Percentiles rank a stretch among this genome's conserved stretches.
Evolutionary conservation across 1,139 yeast genomes (phyloP).

Genomic region (Suhomyces maxii): DNA sequence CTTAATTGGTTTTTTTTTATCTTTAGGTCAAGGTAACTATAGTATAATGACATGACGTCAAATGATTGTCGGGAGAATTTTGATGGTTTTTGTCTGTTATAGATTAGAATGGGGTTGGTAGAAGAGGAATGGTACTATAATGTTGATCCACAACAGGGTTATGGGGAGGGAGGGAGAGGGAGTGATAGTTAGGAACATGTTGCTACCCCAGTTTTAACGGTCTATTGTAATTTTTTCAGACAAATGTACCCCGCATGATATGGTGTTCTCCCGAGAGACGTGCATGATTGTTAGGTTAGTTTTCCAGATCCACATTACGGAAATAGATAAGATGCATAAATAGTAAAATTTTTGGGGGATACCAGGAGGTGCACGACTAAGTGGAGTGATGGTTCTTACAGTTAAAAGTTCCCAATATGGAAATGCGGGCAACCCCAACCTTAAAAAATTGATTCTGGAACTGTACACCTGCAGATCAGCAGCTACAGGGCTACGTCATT

Average conservation of each 20-base stretch:
- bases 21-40: too few relatives aligned
- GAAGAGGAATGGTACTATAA: too few relatives aligned
- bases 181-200: neutral
- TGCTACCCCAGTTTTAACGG: neutral
- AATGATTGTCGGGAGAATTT: too few relatives aligned
- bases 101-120: too few relatives aligned
- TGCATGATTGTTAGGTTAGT: neutral
- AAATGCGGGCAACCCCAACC: neutral
- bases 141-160: too few relatives aligned
- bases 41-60: too few relatives aligned
- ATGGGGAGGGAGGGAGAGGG: too few relatives aligned
- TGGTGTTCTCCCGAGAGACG: neutral
- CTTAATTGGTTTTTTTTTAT: too few relatives aligned
- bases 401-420: neutral
- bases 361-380: neutral
- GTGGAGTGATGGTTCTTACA: neutral
- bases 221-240: neutral
- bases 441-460: neutral
- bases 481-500: neutral
- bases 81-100: too few relatives aligned
- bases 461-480: neutral
- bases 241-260: neutral
- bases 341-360: neutral
- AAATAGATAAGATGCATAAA: neutral
- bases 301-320: neutral